Evolutionary conservation across 192 early-diverging fungal genomes (phyloP).

Genomic region (Globomyces pollinis-pini): DNA sequence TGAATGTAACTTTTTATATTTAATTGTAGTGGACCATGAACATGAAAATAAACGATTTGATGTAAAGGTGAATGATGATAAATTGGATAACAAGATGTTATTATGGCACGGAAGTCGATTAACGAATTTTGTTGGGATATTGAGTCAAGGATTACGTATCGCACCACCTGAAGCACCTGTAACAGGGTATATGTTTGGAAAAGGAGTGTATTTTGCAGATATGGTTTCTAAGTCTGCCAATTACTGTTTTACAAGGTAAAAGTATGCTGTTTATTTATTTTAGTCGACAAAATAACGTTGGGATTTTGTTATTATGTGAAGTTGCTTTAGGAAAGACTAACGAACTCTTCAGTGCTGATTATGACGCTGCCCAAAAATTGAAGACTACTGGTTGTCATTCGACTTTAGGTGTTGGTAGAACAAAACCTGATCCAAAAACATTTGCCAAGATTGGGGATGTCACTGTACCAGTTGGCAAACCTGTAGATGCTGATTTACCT

Average conservation of each 20-base stretch:
- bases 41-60: constrained; percentile 50
- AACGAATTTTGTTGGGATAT: constrained; percentile 70
- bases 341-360: constrained; percentile 30
- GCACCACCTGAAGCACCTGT: constrained; percentile 67
- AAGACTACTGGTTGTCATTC: constrained; percentile 40
- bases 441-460: constrained; percentile 35
- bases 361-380: constrained; percentile 39
- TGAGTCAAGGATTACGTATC: constrained; percentile 56
- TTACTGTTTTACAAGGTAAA: constrained; percentile 62
- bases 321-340: constrained; percentile 60
- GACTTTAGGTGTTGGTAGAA: constrained; percentile 57
- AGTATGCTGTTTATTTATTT: too few relatives aligned
- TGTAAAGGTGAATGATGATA: constrained; percentile 4
- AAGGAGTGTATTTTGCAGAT: constrained; percentile 80
- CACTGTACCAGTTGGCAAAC: constrained; percentile 42
- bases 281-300: constrained; percentile 21
- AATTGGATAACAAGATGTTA: constrained; percentile 54
- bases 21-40: constrained; percentile 39
- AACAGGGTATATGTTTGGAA: constrained; percentile 68
- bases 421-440: constrained; percentile 44
- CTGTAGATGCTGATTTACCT: constrained; percentile 4
- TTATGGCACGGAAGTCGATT: constrained; percentile 75
- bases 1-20: constrained; percentile 22
- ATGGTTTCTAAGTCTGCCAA: constrained; percentile 66
- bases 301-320: constrained; percentile 68